Percentiles rank a stretch among this genome's conserved stretches.
Evolutionary conservation across 1,284 basidiomycete genomes (phyloP).

Genomic region (Leccinum angustisporum): DNA sequence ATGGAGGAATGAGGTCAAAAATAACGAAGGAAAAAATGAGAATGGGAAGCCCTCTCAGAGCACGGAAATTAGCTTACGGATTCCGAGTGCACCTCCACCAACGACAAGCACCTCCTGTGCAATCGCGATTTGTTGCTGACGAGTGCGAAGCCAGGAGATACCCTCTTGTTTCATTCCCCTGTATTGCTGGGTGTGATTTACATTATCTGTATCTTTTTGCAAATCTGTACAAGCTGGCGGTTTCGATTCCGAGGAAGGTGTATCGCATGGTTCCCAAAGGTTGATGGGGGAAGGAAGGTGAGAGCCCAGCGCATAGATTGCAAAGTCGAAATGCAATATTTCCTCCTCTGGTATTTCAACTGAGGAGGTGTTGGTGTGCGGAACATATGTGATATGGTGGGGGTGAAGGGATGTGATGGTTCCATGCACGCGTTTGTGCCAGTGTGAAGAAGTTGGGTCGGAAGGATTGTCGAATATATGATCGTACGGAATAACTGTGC

Average conservation of each 20-base stretch:
- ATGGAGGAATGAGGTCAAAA: neutral
- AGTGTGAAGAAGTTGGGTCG: constrained; percentile 8
- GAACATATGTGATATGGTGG: constrained; percentile 47
- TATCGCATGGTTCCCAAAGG: constrained; percentile 42
- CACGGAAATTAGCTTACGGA: constrained; percentile 44
- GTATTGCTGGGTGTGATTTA: constrained; percentile 22
- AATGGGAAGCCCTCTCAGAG: neutral
- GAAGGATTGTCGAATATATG: constrained; percentile 39
- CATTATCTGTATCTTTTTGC: neutral
- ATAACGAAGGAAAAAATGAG: neutral
- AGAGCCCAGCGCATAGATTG: constrained; percentile 59
- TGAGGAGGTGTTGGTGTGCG: constrained; percentile 23
- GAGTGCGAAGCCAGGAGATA: constrained; percentile 47
- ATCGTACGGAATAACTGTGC: constrained; percentile 62
- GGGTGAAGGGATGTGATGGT: constrained; percentile 46
- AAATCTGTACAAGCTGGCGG: neutral
- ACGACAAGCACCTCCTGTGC: constrained; percentile 52
- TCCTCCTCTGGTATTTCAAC: constrained; percentile 39
- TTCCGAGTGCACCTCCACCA: constrained; percentile 62
- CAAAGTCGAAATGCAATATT: constrained; percentile 49
- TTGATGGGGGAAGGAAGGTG: constrained; percentile 57
- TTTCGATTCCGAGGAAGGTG: neutral
- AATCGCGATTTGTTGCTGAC: constrained; percentile 44
- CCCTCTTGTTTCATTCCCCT: constrained; percentile 49
- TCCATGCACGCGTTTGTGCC: constrained; percentile 45